These are phyloP conservation scores for Beta macrorhiza DNA, from an alignment of 179 eudicot species.

Conservation along the genomic window DNA sequence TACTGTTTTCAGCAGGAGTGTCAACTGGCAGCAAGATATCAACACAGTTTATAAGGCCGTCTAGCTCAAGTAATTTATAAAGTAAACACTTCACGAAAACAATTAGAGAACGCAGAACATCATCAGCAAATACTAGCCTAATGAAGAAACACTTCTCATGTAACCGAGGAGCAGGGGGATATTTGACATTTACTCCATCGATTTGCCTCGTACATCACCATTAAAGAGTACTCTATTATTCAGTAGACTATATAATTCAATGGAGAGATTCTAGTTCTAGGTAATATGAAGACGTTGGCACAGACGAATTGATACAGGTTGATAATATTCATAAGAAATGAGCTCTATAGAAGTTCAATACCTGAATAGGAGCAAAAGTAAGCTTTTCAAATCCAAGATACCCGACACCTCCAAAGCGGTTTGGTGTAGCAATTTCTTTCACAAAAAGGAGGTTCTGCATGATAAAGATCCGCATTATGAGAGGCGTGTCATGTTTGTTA, in stretches of 20 bases:
- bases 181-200: not conserved
- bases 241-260: not conserved
- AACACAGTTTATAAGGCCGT: no score
- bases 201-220: not conserved
- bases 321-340: constrained; percentile 1
- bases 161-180: not conserved
- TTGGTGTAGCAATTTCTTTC: constrained; percentile 74
- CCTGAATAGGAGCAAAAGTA: constrained; percentile 96
- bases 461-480: constrained; percentile 16
- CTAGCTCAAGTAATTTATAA: no score
- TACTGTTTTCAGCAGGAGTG: not conserved
- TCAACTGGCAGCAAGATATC: not conserved
- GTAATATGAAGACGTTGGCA: not conserved
- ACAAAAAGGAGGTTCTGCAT: constrained; percentile 87
- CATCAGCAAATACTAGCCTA: not conserved
- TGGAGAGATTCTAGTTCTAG: not conserved
- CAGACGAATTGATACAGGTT: not conserved
- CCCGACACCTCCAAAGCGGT: constrained; percentile 79
- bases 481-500: constrained; percentile 4
- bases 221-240: no score
- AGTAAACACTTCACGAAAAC: not conserved
- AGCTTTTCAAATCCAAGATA: constrained; percentile 91
- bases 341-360: constrained; percentile 11
- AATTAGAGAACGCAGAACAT: not conserved
- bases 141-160: not conserved